phyloP scores from a whole-genome alignment of 2,329 filamentous ascomycete genomes.

The Anthostomella pinea region DNA sequence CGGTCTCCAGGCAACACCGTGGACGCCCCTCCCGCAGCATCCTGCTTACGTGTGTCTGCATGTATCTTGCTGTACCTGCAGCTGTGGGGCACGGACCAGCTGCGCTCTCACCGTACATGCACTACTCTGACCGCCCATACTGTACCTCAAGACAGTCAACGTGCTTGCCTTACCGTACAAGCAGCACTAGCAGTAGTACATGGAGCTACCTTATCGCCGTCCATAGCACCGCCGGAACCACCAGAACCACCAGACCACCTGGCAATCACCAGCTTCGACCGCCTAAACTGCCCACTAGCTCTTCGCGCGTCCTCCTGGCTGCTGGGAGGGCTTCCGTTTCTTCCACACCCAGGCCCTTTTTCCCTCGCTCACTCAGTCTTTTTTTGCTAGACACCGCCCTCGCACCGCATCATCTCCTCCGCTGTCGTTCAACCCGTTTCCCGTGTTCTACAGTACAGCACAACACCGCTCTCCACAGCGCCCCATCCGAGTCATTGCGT shows the following conservation, averaged over 20 bases:
- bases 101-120: not conserved
- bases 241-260: not conserved
- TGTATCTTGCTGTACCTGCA: not conserved
- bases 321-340: constrained; percentile 13
- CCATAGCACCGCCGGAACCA: too few species aligned
- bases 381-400: constrained; percentile 19
- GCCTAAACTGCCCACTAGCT: constrained; percentile 1
- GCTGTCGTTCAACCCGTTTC: constrained; percentile 25
- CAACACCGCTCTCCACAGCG: constrained; percentile 19
- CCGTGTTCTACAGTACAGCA: too few species aligned
- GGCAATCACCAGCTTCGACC: too few species aligned
- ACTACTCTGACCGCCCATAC: too few species aligned
- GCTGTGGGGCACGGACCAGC: not conserved
- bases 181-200: too few species aligned
- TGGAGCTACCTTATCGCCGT: too few species aligned
- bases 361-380: constrained; percentile 13
- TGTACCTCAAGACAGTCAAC: too few species aligned
- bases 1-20: too few species aligned
- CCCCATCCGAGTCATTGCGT: constrained; percentile 26
- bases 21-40: constrained; percentile 18
- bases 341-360: constrained; percentile 15
- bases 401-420: constrained; percentile 19
- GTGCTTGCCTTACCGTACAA: too few species aligned
- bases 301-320: constrained; percentile 3
- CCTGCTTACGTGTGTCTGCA: constrained; percentile 5